Percentiles rank a stretch among this genome's conserved stretches.
Conservation (phyloP, 805 yeast genomes). For the Starmerella tilneyi region DNA sequence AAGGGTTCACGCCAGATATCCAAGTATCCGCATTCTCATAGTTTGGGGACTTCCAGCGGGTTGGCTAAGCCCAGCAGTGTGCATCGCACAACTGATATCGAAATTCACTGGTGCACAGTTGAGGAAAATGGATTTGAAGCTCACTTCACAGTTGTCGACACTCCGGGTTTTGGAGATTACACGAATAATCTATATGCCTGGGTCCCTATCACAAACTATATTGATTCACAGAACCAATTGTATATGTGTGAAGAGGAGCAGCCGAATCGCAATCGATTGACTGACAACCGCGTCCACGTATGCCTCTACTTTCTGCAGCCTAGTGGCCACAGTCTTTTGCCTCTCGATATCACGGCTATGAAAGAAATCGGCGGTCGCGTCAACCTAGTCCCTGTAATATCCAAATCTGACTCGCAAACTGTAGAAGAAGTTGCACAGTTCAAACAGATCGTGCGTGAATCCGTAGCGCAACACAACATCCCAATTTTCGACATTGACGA, state of each 20-base stretch:
- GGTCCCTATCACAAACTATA: conserved; percentile 77
- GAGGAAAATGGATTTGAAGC: conserved; percentile 76
- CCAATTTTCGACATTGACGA: conserved; percentile 60
- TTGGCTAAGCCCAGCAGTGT: conserved; percentile 23
- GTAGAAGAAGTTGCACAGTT: conserved; percentile 57
- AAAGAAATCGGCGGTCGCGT: conserved; percentile 68
- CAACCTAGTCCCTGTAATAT: conserved; percentile 79
- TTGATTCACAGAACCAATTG: conserved; percentile 82
- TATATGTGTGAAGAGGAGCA: conserved; percentile 91
- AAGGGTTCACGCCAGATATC: not conserved
- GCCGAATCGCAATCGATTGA: conserved; percentile 47
- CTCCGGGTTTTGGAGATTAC: conserved; percentile 91
- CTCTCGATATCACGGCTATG: conserved; percentile 83
- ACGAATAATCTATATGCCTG: conserved; percentile 77
- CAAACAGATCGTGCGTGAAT: conserved; percentile 63
- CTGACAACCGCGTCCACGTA: conserved; percentile 80
- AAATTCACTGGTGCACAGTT: conserved; percentile 64
- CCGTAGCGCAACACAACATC: conserved; percentile 75
- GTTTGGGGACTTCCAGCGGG: no score
- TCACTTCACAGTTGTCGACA: conserved; percentile 72
- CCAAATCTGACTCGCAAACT: conserved; percentile 77
- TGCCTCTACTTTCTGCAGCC: conserved; percentile 86
- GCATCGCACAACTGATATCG: conserved; percentile 61
- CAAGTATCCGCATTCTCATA: no score
- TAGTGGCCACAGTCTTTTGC: conserved; percentile 75